Conservation (phyloP, 2,329 filamentous ascomycete species). For the Pestalotiopsis sp. region DNA sequence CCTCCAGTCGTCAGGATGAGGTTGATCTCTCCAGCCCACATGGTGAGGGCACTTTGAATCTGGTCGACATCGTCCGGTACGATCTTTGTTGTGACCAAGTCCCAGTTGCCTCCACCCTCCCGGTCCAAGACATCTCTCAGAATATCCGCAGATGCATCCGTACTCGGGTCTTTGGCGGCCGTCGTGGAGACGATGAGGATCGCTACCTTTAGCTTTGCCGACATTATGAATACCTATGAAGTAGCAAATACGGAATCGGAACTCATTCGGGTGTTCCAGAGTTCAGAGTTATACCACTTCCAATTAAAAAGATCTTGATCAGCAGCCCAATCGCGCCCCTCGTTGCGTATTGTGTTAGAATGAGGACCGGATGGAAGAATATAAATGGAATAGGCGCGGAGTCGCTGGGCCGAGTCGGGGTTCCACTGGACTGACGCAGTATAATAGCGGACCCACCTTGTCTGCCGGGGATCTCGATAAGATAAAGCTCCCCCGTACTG, state of each 20-base stretch:
- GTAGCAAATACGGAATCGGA: neutral
- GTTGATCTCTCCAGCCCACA: constrained; percentile 77
- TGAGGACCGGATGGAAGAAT: neutral
- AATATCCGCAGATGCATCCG: constrained; percentile 71
- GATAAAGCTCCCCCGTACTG: constrained; percentile 11
- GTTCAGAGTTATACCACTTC: neutral
- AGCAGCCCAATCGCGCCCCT: neutral
- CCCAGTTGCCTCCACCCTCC: constrained; percentile 73
- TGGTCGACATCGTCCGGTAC: constrained; percentile 75
- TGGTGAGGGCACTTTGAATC: constrained; percentile 74
- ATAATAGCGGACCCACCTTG: neutral
- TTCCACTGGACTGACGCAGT: neutral
- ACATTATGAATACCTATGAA: too few relatives aligned
- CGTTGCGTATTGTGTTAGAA: constrained; percentile 1
- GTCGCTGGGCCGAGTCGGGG: neutral
- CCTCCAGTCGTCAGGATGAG: constrained; percentile 88
- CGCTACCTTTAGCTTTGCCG: constrained; percentile 64
- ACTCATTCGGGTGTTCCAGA: neutral
- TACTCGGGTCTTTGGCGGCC: constrained; percentile 75
- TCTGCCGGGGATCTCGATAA: constrained; percentile 8
- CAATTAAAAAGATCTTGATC: neutral
- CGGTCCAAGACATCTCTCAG: constrained; percentile 71
- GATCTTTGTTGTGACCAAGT: constrained; percentile 69
- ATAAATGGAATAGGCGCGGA: neutral
- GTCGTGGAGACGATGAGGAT: constrained; percentile 92